phyloP scores from a whole-genome alignment of 495 filamentous ascomycete species.

The Podospora pseudoanserina region DNA sequence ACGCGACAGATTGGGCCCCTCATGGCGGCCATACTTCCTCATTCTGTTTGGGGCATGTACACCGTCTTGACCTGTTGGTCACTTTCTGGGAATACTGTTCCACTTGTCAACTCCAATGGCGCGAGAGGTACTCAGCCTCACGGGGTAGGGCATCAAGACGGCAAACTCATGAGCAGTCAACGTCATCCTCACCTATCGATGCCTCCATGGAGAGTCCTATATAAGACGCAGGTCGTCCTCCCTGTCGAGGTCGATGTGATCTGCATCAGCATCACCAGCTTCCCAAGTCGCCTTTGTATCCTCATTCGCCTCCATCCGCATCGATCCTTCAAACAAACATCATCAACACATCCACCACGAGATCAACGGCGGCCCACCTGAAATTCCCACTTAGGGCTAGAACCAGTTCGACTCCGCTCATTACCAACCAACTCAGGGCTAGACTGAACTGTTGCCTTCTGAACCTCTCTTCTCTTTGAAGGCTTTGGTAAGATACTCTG shows the following conservation, averaged over 20 bases:
- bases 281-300: neutral
- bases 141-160: neutral
- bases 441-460: neutral
- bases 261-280: neutral
- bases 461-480: neutral
- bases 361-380: neutral
- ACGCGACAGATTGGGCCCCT: slow-evolving; percentile 8
- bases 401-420: neutral
- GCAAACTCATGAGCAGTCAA: neutral
- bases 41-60: slow-evolving; percentile 1
- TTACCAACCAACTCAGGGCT: neutral
- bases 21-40: slow-evolving; percentile 13
- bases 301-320: neutral
- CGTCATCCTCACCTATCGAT: neutral
- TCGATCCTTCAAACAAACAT: neutral
- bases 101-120: slow-evolving; percentile 5
- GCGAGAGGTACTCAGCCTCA: neutral
- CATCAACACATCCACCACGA: neutral
- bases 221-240: neutral
- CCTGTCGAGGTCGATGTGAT: neutral
- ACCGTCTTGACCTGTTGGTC: slow-evolving; percentile 2
- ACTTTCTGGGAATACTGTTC: neutral
- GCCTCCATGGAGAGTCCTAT: neutral
- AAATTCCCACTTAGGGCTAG: neutral
- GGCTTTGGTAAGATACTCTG: neutral